Evolutionary conservation across 2,329 filamentous ascomycete genomes (phyloP).

Genomic region (Ceratocystis papillata): DNA sequence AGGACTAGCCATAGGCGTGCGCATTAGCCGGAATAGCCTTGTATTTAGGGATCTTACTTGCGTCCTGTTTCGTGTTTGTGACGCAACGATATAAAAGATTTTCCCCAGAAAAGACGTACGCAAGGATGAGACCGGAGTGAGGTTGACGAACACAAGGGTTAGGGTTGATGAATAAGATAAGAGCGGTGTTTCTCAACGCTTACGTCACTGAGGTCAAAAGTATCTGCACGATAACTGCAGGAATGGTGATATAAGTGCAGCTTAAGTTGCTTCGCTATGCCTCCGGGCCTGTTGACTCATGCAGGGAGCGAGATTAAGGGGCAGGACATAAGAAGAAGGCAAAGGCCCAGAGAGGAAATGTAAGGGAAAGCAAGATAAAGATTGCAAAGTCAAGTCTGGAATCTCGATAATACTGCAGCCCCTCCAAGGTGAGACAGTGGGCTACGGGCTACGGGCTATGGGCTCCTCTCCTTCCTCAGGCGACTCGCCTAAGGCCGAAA

Average conservation of each 20-base stretch:
- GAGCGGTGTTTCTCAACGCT: not conserved
- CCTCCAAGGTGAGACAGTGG: too few relatives aligned
- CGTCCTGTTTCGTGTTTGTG: too few relatives aligned
- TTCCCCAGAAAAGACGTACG: not conserved
- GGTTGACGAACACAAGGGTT: not conserved
- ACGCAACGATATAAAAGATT: too few relatives aligned
- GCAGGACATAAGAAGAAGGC: not conserved
- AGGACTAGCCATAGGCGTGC: not conserved
- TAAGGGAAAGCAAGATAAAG: not conserved
- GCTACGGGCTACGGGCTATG: too few relatives aligned
- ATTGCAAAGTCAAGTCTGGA: not conserved
- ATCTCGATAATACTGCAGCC: too few relatives aligned
- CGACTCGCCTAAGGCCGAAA: too few relatives aligned
- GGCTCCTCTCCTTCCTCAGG: too few relatives aligned
- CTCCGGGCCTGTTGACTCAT: not conserved
- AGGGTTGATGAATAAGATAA: not conserved
- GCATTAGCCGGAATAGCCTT: not conserved
- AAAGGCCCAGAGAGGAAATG: not conserved
- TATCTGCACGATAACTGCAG: not conserved
- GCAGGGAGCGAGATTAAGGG: constrained; percentile 9
- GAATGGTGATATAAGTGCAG: not conserved
- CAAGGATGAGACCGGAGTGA: not conserved
- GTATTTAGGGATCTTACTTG: not conserved
- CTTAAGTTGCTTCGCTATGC: not conserved
- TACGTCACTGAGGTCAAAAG: not conserved